phyloP scores from a whole-genome alignment of 306 rosid species.

The Pterocarpus macrocarpus region DNA sequence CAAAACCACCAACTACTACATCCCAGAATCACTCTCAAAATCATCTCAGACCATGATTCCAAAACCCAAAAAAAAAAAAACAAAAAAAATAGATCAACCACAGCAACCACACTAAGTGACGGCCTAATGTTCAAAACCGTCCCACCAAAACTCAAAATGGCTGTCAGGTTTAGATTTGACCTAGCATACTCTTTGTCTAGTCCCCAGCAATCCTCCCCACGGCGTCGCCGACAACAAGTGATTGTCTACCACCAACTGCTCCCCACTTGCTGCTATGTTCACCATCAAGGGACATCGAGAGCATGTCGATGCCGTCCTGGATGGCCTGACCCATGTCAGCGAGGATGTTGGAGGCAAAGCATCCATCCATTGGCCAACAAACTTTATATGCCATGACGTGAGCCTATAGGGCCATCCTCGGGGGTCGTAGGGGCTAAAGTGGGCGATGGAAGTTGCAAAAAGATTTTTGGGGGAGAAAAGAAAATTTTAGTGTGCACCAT shows the following conservation, averaged over 20 bases:
- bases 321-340: constrained; percentile 81
- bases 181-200: constrained; percentile 59
- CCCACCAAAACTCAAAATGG: constrained; percentile 78
- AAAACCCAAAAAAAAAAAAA: too few species aligned
- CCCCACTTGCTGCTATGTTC: constrained; percentile 84
- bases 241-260: constrained; percentile 88
- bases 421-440: constrained; percentile 50
- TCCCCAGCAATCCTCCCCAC: constrained; percentile 79
- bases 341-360: constrained; percentile 78
- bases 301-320: constrained; percentile 80
- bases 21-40: too few species aligned
- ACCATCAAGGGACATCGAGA: constrained; percentile 89
- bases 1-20: too few species aligned
- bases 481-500: too few species aligned
- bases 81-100: too few species aligned
- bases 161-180: constrained; percentile 69
- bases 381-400: constrained; percentile 74
- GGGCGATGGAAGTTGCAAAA: too few species aligned
- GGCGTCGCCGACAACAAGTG: constrained; percentile 90
- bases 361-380: constrained; percentile 66
- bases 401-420: constrained; percentile 76
- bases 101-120: constrained; percentile 90
- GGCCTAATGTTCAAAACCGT: constrained; percentile 82
- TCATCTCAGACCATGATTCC: too few species aligned
- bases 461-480: too few species aligned